These are phyloP conservation scores for Aspergillus puulaauensis DNA, from an alignment of 2,329 filamentous ascomycete species.

Conservation along the genomic window DNA sequence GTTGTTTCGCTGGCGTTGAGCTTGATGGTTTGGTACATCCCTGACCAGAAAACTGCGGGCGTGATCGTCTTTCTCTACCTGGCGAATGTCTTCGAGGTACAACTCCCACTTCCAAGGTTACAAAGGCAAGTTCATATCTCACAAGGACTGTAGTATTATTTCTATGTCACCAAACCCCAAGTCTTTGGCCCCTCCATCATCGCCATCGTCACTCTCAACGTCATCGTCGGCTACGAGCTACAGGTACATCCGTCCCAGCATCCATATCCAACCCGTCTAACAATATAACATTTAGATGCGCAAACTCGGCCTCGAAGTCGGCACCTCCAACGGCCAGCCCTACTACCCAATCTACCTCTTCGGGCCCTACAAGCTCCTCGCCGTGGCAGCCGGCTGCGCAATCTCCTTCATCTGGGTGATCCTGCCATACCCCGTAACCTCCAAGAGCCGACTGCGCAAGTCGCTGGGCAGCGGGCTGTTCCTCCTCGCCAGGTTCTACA, in stretches of 20 bases:
- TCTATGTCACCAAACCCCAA: constrained; percentile 65
- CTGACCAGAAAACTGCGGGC: constrained; percentile 60
- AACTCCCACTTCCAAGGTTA: neutral
- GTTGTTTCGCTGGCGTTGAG: constrained; percentile 60
- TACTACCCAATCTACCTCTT: constrained; percentile 71
- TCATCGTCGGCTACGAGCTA: constrained; percentile 72
- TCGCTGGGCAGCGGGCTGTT: constrained; percentile 68
- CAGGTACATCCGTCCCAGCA: constrained; percentile 39
- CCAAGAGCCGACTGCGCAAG: constrained; percentile 65
- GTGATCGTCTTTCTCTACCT: constrained; percentile 69
- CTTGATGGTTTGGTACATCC: constrained; percentile 71
- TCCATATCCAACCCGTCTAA: no score
- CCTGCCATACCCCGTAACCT: constrained; percentile 70
- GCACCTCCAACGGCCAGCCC: constrained; percentile 61
- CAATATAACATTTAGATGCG: constrained; percentile 39
- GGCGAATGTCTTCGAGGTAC: constrained; percentile 57
- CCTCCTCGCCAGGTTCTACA: constrained; percentile 71
- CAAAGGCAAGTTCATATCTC: neutral
- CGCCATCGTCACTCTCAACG: constrained; percentile 56
- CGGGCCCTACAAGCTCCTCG: constrained; percentile 68
- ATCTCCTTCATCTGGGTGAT: constrained; percentile 76
- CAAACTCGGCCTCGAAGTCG: constrained; percentile 49
- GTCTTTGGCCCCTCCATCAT: constrained; percentile 63
- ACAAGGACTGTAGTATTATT: constrained; percentile 50
- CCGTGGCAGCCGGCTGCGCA: constrained; percentile 64